Evolutionary conservation across 2,329 filamentous ascomycete species (phyloP).

Genomic region (Dothiorella sarmentorum): DNA sequence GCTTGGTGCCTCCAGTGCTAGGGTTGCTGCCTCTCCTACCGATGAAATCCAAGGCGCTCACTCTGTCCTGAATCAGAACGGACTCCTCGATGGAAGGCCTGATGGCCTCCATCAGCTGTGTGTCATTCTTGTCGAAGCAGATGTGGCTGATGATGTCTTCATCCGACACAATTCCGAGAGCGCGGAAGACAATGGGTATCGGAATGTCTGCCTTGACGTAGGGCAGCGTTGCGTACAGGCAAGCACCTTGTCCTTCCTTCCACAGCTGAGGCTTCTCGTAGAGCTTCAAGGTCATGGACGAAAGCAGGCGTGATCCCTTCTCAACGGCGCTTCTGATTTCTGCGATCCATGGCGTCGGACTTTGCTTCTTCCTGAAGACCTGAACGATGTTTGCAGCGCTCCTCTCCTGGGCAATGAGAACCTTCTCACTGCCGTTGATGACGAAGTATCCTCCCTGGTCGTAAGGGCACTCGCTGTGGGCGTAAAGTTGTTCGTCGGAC

Average conservation of each 20-base stretch:
- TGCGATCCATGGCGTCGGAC: constrained; percentile 86
- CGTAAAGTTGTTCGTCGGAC: constrained; percentile 80
- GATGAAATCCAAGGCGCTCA: constrained; percentile 92
- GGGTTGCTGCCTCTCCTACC: constrained; percentile 69
- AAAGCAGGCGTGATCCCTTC: constrained; percentile 92
- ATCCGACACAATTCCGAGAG: constrained; percentile 91
- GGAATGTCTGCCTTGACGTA: constrained; percentile 94
- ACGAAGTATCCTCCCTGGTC: constrained; percentile 99
- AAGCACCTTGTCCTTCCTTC: constrained; percentile 79
- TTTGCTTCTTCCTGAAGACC: constrained; percentile 98
- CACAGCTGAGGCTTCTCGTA: constrained; percentile 77
- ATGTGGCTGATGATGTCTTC: constrained; percentile 98
- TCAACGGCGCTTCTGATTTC: constrained; percentile 96
- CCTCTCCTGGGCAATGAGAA: constrained; percentile 94
- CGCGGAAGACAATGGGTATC: constrained; percentile 92
- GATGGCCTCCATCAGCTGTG: constrained; percentile 94
- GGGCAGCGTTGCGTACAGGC: constrained; percentile 84
- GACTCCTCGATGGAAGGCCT: constrained; percentile 97
- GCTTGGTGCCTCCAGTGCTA: constrained; percentile 68
- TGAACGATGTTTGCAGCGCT: constrained; percentile 98
- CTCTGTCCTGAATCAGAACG: constrained; percentile 91
- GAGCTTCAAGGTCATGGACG: constrained; percentile 85
- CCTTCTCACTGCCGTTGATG: constrained; percentile 98
- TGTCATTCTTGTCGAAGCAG: constrained; percentile 92
- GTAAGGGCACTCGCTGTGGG: constrained; percentile 94